phyloP scores from a whole-genome alignment of 75 land plant genomes.

The Selaginella tamariscina region DNA sequence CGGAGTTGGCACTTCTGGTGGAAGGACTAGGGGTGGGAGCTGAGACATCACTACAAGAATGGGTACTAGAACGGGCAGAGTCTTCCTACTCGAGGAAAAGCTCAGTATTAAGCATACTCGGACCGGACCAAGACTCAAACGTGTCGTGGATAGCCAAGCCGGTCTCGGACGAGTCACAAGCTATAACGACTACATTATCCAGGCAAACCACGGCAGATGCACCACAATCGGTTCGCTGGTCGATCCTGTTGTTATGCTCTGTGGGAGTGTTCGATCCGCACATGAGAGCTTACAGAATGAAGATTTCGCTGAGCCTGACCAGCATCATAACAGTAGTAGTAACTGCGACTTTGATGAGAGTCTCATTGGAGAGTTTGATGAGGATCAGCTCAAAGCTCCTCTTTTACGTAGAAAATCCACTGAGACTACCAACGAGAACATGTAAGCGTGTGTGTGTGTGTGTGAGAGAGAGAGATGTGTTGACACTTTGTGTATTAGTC shows the following conservation, averaged over 20 bases:
- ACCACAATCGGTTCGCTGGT: conserved; percentile 33
- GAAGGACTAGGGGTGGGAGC: conserved; percentile 13
- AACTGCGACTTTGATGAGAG: too few species aligned
- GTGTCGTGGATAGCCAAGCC: conserved; percentile 72
- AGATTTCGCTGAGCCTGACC: conserved; percentile 39
- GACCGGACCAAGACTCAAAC: conserved; percentile 18
- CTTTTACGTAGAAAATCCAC: conserved; percentile 58
- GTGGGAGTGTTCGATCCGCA: conserved; percentile 62
- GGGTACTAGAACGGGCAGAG: background rate
- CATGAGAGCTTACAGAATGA: background rate
- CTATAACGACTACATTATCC: conserved; percentile 39
- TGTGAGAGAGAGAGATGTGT: conserved; percentile 28
- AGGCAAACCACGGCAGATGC: conserved; percentile 19
- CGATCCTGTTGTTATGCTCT: conserved; percentile 73
- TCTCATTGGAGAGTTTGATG: conserved; percentile 42
- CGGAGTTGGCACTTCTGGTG: background rate
- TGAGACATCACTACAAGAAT: conserved; percentile 12
- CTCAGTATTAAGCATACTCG: too few species aligned
- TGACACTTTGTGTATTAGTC: too few species aligned
- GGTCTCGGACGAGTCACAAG: conserved; percentile 39
- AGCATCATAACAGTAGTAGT: too few species aligned
- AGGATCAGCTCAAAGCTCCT: conserved; percentile 47
- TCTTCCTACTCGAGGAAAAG: too few species aligned
- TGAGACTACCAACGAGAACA: too few species aligned
- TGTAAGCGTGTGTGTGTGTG: too few species aligned